A percentile compares a stretch with the other conserved stretches of the same genome.
Evolutionary conservation across 75 land plant species (phyloP).

Genomic region (Ceratopteris richardii): DNA sequence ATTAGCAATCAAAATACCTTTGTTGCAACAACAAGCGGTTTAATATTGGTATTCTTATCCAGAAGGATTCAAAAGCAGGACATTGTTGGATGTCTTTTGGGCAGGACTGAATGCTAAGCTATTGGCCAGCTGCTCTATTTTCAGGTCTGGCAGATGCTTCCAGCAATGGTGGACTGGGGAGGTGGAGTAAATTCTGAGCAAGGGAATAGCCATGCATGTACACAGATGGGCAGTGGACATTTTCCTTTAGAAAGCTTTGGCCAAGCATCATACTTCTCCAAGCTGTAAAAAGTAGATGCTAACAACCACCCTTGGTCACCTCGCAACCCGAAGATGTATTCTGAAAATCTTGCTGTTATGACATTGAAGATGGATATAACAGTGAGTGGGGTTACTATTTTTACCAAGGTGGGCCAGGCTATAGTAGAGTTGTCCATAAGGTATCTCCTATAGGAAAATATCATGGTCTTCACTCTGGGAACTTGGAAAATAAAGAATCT

Average conservation of each 20-base stretch:
- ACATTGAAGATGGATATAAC: constrained; percentile 55
- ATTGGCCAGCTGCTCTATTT: constrained; percentile 78
- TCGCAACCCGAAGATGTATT: constrained; percentile 47
- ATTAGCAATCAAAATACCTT: constrained; percentile 61
- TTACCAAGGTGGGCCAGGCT: constrained; percentile 87
- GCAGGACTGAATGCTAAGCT: constrained; percentile 53
- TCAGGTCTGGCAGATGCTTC: constrained; percentile 66
- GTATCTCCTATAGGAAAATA: no score
- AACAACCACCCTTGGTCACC: constrained; percentile 61
- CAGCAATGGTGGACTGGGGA: constrained; percentile 85
- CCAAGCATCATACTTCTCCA: constrained; percentile 67
- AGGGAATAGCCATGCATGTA: constrained; percentile 62
- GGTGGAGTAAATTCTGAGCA: constrained; percentile 78
- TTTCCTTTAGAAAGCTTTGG: constrained; percentile 75
- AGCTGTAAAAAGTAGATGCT: constrained; percentile 60
- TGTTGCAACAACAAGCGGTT: constrained; percentile 62
- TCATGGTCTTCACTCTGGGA: no score
- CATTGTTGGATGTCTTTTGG: constrained; percentile 95
- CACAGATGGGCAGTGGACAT: constrained; percentile 90
- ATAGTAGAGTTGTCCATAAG: constrained; percentile 43
- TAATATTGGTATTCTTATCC: constrained; percentile 62
- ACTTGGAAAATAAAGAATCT: no score
- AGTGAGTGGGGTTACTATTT: constrained; percentile 81
- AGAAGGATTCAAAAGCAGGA: constrained; percentile 84
- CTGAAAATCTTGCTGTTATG: constrained; percentile 78